phyloP scores from a whole-genome alignment of 306 rosid species.

The Lathyrus tuberosus region DNA sequence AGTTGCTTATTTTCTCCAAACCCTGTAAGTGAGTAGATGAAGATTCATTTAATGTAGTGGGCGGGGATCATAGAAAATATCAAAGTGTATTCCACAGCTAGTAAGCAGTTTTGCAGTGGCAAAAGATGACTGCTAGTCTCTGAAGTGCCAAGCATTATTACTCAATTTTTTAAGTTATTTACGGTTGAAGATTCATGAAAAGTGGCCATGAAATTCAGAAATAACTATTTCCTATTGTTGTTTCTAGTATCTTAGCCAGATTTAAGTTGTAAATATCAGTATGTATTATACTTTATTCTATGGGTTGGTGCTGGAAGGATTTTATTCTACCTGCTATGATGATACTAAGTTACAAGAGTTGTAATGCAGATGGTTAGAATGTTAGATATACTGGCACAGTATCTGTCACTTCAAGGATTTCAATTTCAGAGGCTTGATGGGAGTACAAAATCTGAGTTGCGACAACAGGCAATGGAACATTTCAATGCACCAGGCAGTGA shows the following conservation, averaged over 20 bases:
- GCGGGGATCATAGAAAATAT: background rate
- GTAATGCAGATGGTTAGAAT: constrained; percentile 94
- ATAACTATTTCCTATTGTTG: constrained; percentile 13
- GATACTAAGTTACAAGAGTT: constrained; percentile 33
- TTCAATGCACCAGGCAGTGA: constrained; percentile 98
- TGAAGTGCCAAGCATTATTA: background rate
- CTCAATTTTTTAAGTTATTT: constrained; percentile 5
- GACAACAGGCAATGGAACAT: constrained; percentile 99
- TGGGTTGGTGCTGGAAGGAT: background rate
- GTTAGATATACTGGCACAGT: constrained; percentile 91
- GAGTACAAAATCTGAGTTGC: constrained; percentile 93
- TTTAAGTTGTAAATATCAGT: background rate
- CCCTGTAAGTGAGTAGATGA: background rate
- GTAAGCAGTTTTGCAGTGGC: background rate
- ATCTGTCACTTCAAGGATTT: constrained; percentile 89
- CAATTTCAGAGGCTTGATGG: constrained; percentile 99
- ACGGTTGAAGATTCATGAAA: constrained; percentile 20
- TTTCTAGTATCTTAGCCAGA: constrained; percentile 4
- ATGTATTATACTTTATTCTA: constrained; percentile 13
- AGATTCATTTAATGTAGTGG: background rate
- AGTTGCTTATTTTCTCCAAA: constrained; percentile 4
- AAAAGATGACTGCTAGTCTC: constrained; percentile 1
- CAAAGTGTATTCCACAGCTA: background rate
- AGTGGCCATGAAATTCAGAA: constrained; percentile 3
- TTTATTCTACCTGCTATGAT: background rate